phyloP scores from a whole-genome alignment of 108 stramenopile species.

The Cyclotella choctawhatcheeana region DNA sequence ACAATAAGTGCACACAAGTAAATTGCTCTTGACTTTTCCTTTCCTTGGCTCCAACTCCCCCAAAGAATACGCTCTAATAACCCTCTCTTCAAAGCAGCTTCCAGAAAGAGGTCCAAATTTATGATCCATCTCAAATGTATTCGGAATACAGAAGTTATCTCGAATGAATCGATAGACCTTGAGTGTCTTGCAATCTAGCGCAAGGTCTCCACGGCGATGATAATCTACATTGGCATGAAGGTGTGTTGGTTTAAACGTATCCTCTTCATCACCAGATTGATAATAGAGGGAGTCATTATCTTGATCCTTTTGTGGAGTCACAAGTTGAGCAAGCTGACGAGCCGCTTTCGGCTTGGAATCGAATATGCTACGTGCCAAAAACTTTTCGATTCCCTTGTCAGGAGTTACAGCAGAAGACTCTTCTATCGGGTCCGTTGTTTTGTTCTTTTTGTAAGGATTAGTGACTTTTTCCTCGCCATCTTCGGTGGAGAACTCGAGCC shows the following conservation, averaged over 20 bases:
- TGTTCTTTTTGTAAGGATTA: constrained; percentile 8
- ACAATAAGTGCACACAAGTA: constrained; percentile 51
- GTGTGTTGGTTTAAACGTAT: constrained; percentile 54
- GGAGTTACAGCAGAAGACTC: constrained; percentile 22
- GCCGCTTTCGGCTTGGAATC: constrained; percentile 29
- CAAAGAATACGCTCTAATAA: constrained; percentile 66
- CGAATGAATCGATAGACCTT: constrained; percentile 60
- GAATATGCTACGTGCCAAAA: constrained; percentile 12
- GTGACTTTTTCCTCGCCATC: not conserved
- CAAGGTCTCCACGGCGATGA: constrained; percentile 50
- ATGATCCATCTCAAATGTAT: constrained; percentile 59
- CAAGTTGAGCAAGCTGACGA: constrained; percentile 32
- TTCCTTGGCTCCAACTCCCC: constrained; percentile 47
- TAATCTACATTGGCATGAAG: constrained; percentile 70
- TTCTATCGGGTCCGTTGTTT: not conserved
- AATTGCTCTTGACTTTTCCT: not conserved
- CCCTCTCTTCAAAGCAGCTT: constrained; percentile 74
- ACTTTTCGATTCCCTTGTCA: constrained; percentile 36
- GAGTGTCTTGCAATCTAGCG: constrained; percentile 30
- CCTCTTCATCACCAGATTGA: constrained; percentile 32
- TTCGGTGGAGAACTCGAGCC: not conserved
- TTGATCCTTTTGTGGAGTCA: constrained; percentile 23
- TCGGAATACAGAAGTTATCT: constrained; percentile 63
- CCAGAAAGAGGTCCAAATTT: constrained; percentile 71
- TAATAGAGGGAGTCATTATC: constrained; percentile 19